Evolutionary conservation across 2,329 filamentous ascomycete species (phyloP), one percentile per base, ranked within the genome.

Genomic region (Aspergillus chevalieri): DNA sequence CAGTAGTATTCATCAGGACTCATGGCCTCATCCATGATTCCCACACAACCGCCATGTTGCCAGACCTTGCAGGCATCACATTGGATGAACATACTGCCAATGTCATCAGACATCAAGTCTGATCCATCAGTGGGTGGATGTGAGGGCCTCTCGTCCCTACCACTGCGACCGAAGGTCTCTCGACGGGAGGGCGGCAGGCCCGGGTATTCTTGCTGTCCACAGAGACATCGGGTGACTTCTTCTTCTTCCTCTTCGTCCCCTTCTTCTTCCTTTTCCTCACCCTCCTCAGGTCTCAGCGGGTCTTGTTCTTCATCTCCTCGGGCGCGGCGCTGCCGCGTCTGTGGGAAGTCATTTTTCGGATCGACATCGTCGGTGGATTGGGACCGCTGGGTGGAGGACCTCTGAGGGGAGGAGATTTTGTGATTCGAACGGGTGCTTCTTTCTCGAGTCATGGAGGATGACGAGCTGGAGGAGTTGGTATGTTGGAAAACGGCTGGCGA

Each of bases 1-100:
- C 93, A 98, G 66, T 93, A 98, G 74, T 98, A 98, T 70, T 97
- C 91, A 48, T 97, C 92, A 8, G 93, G 93, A 57, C 89, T 92
- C 67, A 87, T 85, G 59, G 88, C 86, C 70, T 95, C 92, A 59
- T 93, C 93, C 75, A 95, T 90, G 64, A 98, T 95, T 52, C 93
- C 92, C 52, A 98, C 92, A 65, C 93, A 98, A 52, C 91, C 92
- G 62, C 93, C 93, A 68, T 98, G 93, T 69, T 98, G 93, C 93
- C 92, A 98, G 55, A 97, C 93, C 68, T 95, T 94, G 77, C 93
- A 98, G 56, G 88, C 79, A 72, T 97, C 93, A 79, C 93, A 98
- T 75, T 97, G 92, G 58, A 98, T 91, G 72, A 96, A 98, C 71
- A 97, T 86, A 47, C 91, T 92, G 42, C 92, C 93, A 57, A 92